Conservation (phyloP, 176 grass and related monocot genomes). For the Pontederia crassipes region DNA sequence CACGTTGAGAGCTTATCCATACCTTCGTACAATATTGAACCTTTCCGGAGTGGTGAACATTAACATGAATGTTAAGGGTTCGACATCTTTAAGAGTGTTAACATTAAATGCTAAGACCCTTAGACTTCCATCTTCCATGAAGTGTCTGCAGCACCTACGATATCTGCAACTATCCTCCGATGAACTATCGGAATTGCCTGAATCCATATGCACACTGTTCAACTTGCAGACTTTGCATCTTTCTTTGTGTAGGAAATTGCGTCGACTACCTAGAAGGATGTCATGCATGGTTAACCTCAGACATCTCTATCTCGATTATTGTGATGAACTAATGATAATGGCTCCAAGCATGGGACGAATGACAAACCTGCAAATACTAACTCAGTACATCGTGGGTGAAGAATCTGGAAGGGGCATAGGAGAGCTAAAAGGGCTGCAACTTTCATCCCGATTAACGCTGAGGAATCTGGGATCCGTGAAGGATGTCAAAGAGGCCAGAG, state of each 20-base stretch:
- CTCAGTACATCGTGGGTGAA: slow-evolving; percentile 1
- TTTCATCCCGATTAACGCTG: slow-evolving; percentile 2
- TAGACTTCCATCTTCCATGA: not conserved
- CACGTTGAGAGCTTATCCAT: not conserved
- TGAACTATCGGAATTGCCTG: not conserved
- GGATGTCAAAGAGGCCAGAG: slow-evolving; percentile 2
- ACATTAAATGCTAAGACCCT: not conserved
- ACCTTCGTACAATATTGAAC: not conserved
- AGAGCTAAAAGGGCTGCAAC: slow-evolving; percentile 22
- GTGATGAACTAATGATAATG: slow-evolving; percentile 6
- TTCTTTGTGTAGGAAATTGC: not conserved
- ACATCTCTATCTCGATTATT: not conserved
- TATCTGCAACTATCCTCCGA: not conserved
- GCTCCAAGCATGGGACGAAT: slow-evolving; percentile 7
- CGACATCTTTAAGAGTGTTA: too few relatives aligned
- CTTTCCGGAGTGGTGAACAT: not conserved
- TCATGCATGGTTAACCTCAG: slow-evolving; percentile 9
- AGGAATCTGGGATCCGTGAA: slow-evolving; percentile 1
- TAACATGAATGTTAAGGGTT: too few relatives aligned
- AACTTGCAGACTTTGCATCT: slow-evolving; percentile 14
- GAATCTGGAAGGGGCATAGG: slow-evolving; percentile 5
- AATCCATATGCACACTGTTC: not conserved
- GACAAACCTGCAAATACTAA: slow-evolving; percentile 3
- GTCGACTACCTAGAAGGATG: slow-evolving; percentile 9
- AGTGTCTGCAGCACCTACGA: not conserved